Conservation (phyloP, 768 basidiomycete species). For the Mycena indigotica region DNA sequence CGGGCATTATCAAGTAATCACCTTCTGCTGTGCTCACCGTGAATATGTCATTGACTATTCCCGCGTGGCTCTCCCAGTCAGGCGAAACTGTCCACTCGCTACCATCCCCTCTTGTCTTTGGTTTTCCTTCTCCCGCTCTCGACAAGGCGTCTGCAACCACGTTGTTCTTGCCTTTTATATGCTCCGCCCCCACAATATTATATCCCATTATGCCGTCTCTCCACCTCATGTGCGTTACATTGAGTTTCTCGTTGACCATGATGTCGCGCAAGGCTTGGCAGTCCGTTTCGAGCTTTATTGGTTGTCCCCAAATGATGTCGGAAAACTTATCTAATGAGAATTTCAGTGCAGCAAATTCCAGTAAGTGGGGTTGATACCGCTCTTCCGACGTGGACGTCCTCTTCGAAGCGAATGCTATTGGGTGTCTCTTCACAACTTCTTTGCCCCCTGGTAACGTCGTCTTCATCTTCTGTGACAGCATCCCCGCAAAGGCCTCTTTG, state of each 20-base stretch:
- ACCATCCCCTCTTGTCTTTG: slow-evolving; percentile 25
- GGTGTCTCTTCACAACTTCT: slow-evolving; percentile 23
- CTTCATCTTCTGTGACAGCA: slow-evolving; percentile 30
- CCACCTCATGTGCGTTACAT: slow-evolving; percentile 36
- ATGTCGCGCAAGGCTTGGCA: slow-evolving; percentile 37
- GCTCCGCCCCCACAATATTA: slow-evolving; percentile 29
- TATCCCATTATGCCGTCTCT: slow-evolving; percentile 33
- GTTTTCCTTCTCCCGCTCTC: slow-evolving; percentile 21
- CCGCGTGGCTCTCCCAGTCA: slow-evolving; percentile 32
- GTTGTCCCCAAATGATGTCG: slow-evolving; percentile 31
- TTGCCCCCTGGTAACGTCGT: slow-evolving; percentile 26
- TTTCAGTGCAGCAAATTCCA: slow-evolving; percentile 41
- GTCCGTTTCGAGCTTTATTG: slow-evolving; percentile 38
- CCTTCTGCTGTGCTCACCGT: too few species aligned
- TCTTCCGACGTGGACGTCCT: slow-evolving; percentile 33
- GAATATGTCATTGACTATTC: too few species aligned
- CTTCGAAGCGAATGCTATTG: slow-evolving; percentile 38
- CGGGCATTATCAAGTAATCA: too few species aligned
- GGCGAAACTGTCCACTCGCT: slow-evolving; percentile 33
- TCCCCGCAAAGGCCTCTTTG: slow-evolving; percentile 36
- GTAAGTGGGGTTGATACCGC: slow-evolving; percentile 35
- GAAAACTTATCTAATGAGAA: slow-evolving; percentile 34
- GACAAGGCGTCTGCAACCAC: slow-evolving; percentile 35
- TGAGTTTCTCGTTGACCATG: slow-evolving; percentile 31
- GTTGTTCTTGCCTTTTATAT: slow-evolving; percentile 27